Evolutionary conservation across 768 basidiomycete genomes (phyloP).

Genomic region (Termitomyces sp.): DNA sequence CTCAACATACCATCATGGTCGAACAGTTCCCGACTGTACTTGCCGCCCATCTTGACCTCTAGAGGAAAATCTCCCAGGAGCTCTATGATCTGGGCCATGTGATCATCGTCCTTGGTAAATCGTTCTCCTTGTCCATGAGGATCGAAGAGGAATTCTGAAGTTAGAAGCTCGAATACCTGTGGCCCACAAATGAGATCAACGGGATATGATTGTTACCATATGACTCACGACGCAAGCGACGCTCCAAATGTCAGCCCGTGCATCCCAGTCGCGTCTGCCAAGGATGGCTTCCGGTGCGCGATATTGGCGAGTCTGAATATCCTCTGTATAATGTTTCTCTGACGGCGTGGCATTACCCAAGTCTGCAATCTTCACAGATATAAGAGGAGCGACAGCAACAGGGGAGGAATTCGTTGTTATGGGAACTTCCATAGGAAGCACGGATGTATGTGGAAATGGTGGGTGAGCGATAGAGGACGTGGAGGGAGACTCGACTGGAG

Average conservation of each 20-base stretch:
- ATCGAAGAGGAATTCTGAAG: slow-evolving; percentile 90
- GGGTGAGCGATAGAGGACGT: slow-evolving; percentile 15
- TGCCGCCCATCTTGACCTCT: slow-evolving; percentile 77
- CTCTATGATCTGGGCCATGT: slow-evolving; percentile 93
- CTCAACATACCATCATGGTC: slow-evolving; percentile 54
- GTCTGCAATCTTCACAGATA: slow-evolving; percentile 91
- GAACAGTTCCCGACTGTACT: slow-evolving; percentile 82
- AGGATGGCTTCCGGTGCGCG: slow-evolving; percentile 92
- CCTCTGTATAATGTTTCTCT: slow-evolving; percentile 87
- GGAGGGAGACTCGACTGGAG: slow-evolving; percentile 28
- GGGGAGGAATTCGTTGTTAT: slow-evolving; percentile 16
- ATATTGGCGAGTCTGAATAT: slow-evolving; percentile 96
- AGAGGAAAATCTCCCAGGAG: slow-evolving; percentile 75
- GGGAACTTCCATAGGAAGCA: slow-evolving; percentile 17
- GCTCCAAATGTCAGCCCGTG: slow-evolving; percentile 86
- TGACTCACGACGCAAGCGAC: slow-evolving; percentile 75
- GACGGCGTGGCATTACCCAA: slow-evolving; percentile 91
- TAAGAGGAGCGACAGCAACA: slow-evolving; percentile 30
- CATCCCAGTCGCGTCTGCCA: slow-evolving; percentile 82
- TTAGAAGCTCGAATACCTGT: slow-evolving; percentile 82
- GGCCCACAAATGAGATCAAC: not conserved
- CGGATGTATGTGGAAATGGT: slow-evolving; percentile 8
- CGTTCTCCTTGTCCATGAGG: slow-evolving; percentile 76
- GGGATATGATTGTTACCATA: not conserved
- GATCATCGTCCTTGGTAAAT: slow-evolving; percentile 92